phyloP scores from a whole-genome alignment of 345 rosid species.

The Eucalyptus polybractea region DNA sequence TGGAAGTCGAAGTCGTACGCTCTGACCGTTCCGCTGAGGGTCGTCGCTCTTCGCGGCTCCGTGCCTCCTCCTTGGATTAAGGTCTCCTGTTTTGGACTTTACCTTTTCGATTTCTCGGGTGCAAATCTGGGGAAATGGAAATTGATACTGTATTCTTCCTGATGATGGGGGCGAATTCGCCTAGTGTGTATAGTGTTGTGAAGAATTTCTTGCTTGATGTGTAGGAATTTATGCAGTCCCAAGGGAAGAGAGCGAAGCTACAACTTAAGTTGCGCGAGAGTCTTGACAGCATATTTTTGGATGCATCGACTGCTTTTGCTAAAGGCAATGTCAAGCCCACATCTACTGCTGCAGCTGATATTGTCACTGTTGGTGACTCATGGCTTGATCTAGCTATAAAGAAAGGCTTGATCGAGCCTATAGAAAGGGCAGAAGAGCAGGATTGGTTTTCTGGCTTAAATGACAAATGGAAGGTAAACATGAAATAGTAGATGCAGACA shows the following conservation, averaged over 20 bases:
- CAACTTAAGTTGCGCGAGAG: constrained; percentile 26
- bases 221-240: constrained; percentile 65
- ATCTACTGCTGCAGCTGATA: constrained; percentile 50
- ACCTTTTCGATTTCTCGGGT: not conserved
- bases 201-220: not conserved
- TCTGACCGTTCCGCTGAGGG: constrained; percentile 50
- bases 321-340: constrained; percentile 19
- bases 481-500: not conserved
- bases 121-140: not conserved
- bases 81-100: constrained; percentile 9
- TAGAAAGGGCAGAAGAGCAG: constrained; percentile 42
- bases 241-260: constrained; percentile 59
- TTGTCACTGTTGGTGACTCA: constrained; percentile 69
- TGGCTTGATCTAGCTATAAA: constrained; percentile 64
- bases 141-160: not conserved
- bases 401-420: constrained; percentile 49
- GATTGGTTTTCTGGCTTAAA: constrained; percentile 66
- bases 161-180: not conserved
- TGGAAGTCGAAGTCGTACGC: constrained; percentile 65
- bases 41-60: constrained; percentile 71
- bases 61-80: constrained; percentile 86
- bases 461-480: constrained; percentile 75
- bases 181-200: not conserved
- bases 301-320: constrained; percentile 19
- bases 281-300: constrained; percentile 52